phyloP scores from a whole-genome alignment of 108 stramenopile genomes.

The Pseudonitzschia pungens region DNA sequence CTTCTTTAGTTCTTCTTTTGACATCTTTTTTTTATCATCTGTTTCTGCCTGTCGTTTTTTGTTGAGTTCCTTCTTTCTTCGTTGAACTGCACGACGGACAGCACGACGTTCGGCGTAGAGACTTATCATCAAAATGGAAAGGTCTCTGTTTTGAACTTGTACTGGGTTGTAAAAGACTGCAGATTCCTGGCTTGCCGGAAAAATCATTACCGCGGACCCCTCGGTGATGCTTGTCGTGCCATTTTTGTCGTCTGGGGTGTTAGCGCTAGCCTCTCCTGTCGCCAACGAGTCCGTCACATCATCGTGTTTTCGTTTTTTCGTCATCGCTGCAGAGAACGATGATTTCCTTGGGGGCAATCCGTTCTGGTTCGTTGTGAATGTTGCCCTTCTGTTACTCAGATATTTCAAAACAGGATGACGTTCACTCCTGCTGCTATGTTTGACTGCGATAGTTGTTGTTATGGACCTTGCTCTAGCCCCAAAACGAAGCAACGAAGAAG shows the following conservation, averaged over 20 bases:
- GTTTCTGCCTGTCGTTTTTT: slow-evolving; percentile 17
- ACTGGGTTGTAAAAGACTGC: slow-evolving; percentile 98
- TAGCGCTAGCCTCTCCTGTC: background rate
- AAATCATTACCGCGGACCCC: slow-evolving; percentile 69
- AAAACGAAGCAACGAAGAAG: slow-evolving; percentile 1
- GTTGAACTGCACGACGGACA: slow-evolving; percentile 47
- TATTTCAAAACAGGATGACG: background rate
- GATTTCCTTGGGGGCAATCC: background rate
- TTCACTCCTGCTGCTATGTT: background rate
- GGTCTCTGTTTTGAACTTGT: slow-evolving; percentile 97
- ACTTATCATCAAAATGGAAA: slow-evolving; percentile 87
- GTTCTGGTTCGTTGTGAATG: background rate
- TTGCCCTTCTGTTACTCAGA: background rate
- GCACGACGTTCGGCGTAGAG: slow-evolving; percentile 85
- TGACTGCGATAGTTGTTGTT: background rate
- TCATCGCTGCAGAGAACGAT: background rate
- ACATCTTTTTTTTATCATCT: slow-evolving; percentile 20
- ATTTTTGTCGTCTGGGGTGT: background rate
- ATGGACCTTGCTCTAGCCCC: background rate
- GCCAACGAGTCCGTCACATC: background rate
- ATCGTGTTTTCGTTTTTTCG: slow-evolving; percentile 20
- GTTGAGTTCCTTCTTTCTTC: slow-evolving; percentile 53
- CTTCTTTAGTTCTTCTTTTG: slow-evolving; percentile 20
- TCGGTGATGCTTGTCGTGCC: slow-evolving; percentile 50
- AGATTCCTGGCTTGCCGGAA: slow-evolving; percentile 66